Evolutionary conservation across 176 grass and related monocot species (phyloP), one percentile per base, ranked within the genome.

Genomic region (Triticum turgidum): DNA sequence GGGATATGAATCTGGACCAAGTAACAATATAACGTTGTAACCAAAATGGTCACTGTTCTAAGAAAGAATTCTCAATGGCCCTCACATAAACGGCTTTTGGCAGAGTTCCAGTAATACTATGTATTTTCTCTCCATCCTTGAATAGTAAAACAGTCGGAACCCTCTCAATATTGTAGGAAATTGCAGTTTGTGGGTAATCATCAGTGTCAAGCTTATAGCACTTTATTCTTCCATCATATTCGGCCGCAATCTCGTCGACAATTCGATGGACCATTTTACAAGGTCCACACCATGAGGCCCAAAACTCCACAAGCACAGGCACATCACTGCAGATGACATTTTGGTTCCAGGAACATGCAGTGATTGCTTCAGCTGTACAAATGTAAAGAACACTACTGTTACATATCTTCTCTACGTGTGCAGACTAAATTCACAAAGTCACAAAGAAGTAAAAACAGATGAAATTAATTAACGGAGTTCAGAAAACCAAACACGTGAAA

Each of bases 271-370:
- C 92, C 92, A 98, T 94, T 56, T 32, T 90, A 68, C 93, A 98
- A 39, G 96, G 96, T 73, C 96, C 93, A 24, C 96, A 98, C 96
- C 96, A 98, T 13, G 90, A 92, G 66, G 92, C 90, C 93, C 93
- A 98, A 80, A 98, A 98, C 85, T 92, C 93, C 69, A 98, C 89
- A 54, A 98, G 82, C 27, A 98, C 96, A 21, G 88, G 93, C 37
- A 92, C 64, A 77, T 94, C 93, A 64, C 93, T 96, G 70, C 90
- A 86, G n/a, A 98, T 69, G 65, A 96, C 96, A 80, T 80, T 80
- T 79, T 88, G 82, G 18, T 98, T 94, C 96, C 96, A 98, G 44
- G 67, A 69, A 69, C 91, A 96, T 25, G 93, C 89, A 0, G 93
- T 98, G 52, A 98, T 86, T 80, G 64, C 52, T 91, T 98, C 86